A percentile compares a stretch with the other conserved stretches of the same genome.
phyloP scores from a whole-genome alignment of 2,329 filamentous ascomycete genomes.

The Ophiostoma montium region DNA sequence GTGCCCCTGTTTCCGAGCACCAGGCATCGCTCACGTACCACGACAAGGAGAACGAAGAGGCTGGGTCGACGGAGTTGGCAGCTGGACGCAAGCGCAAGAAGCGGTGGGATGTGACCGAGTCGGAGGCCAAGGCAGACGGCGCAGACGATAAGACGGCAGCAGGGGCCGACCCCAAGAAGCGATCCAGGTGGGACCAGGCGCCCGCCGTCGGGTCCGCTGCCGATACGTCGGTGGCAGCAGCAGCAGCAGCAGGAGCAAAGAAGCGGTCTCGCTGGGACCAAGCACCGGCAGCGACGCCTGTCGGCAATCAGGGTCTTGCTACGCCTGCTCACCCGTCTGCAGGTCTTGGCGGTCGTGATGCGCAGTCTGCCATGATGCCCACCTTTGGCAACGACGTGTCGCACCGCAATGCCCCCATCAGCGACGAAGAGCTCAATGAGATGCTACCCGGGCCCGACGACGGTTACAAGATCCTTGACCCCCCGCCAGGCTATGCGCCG shows the following conservation, averaged over 20 bases:
- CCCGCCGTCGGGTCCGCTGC: slow-evolving; percentile 41
- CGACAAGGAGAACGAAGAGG: slow-evolving; percentile 58
- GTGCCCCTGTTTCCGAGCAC: slow-evolving; percentile 52
- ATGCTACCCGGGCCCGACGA: slow-evolving; percentile 80
- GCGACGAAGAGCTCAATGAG: slow-evolving; percentile 85
- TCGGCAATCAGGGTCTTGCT: slow-evolving; percentile 58
- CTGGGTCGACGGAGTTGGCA: slow-evolving; percentile 49
- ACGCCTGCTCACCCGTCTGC: slow-evolving; percentile 62
- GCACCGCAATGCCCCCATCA: slow-evolving; percentile 64
- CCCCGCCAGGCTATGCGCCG: slow-evolving; percentile 83
- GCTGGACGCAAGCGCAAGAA: slow-evolving; percentile 74
- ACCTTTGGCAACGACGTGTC: slow-evolving; percentile 72
- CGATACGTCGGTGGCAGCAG: slow-evolving; percentile 32
- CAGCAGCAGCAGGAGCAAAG: slow-evolving; percentile 28
- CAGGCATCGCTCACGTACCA: slow-evolving; percentile 62
- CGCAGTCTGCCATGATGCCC: slow-evolving; percentile 15
- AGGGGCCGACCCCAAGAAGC: slow-evolving; percentile 49
- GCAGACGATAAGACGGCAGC: slow-evolving; percentile 25
- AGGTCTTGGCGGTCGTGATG: slow-evolving; percentile 30
- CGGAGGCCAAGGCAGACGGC: slow-evolving; percentile 24
- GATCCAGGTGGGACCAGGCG: slow-evolving; percentile 79
- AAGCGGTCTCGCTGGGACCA: slow-evolving; percentile 86
- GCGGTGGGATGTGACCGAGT: slow-evolving; percentile 75
- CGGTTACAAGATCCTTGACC: slow-evolving; percentile 83
- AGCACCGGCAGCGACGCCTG: slow-evolving; percentile 60